A percentile compares a stretch with the other conserved stretches of the same genome.
Evolutionary conservation across 2,329 filamentous ascomycete genomes (phyloP).

Genomic region (Neonectria sp.): DNA sequence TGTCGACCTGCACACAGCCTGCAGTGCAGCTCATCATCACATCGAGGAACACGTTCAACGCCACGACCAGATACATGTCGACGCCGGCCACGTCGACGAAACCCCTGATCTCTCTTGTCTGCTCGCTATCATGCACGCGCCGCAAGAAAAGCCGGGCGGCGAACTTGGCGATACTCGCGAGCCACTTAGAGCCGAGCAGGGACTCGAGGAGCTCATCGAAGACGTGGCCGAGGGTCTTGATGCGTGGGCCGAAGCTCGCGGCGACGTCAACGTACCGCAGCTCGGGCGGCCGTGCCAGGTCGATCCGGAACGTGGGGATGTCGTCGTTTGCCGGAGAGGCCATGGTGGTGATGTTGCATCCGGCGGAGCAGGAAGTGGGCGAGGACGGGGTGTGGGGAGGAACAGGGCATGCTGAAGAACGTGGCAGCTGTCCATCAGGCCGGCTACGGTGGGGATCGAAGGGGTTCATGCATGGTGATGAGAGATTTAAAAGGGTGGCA

Average conservation of each 20-base stretch:
- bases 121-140: slow-evolving; percentile 65
- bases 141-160: slow-evolving; percentile 63
- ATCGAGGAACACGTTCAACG: slow-evolving; percentile 66
- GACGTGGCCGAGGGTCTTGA: slow-evolving; percentile 27
- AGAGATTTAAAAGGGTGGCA: background rate
- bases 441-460: background rate
- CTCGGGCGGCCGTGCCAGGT: too few relatives aligned
- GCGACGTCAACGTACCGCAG: slow-evolving; percentile 29
- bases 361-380: too few relatives aligned
- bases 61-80: slow-evolving; percentile 66
- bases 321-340: too few relatives aligned
- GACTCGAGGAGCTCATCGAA: slow-evolving; percentile 34
- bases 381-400: background rate
- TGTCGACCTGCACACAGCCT: slow-evolving; percentile 48
- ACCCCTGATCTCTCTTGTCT: slow-evolving; percentile 71
- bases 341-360: too few relatives aligned
- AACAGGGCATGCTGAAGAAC: background rate
- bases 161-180: slow-evolving; percentile 46
- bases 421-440: background rate
- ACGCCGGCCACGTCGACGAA: slow-evolving; percentile 66
- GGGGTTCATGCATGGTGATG: background rate
- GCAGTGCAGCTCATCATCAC: slow-evolving; percentile 75
- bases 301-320: too few relatives aligned
- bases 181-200: slow-evolving; percentile 31
- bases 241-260: slow-evolving; percentile 14